Conservation (phyloP, 257 asterid species). For the Nicotiana noctiflora region DNA sequence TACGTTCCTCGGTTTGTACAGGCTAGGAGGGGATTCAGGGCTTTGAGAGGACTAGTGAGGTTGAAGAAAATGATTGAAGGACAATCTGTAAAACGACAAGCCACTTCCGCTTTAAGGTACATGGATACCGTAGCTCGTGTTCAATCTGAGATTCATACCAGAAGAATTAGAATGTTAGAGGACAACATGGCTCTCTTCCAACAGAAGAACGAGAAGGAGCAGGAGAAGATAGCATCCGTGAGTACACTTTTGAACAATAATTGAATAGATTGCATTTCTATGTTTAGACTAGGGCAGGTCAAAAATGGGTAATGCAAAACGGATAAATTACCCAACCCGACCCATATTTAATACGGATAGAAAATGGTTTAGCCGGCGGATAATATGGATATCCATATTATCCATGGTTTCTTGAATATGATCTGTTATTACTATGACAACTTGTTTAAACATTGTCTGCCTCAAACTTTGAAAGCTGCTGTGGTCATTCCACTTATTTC, state of each 20-base stretch:
- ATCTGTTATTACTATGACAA: neutral
- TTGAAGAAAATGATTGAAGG: slow-evolving; percentile 55
- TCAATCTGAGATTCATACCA: slow-evolving; percentile 56
- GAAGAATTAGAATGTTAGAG: slow-evolving; percentile 56
- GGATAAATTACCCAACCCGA: too few relatives aligned
- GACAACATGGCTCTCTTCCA: slow-evolving; percentile 51
- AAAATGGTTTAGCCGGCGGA: too few relatives aligned
- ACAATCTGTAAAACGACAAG: slow-evolving; percentile 54
- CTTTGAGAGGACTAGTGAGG: slow-evolving; percentile 63
- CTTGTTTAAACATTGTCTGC: too few relatives aligned
- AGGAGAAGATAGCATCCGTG: slow-evolving; percentile 50
- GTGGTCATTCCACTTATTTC: neutral
- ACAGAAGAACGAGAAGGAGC: slow-evolving; percentile 59
- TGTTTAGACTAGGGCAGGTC: neutral
- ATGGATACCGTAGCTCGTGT: slow-evolving; percentile 70
- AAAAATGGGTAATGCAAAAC: too few relatives aligned
- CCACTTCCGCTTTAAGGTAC: slow-evolving; percentile 49
- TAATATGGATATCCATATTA: too few relatives aligned
- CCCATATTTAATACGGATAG: too few relatives aligned
- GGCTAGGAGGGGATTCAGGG: slow-evolving; percentile 69
- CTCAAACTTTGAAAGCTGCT: neutral
- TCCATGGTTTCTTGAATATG: too few relatives aligned
- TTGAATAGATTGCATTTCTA: neutral
- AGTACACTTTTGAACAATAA: slow-evolving; percentile 13
- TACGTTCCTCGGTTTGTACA: slow-evolving; percentile 7